Base-by-base conservation (phyloP, 2,329 filamentous ascomycete genomes). In the Zymoseptoria passerinii region DNA sequence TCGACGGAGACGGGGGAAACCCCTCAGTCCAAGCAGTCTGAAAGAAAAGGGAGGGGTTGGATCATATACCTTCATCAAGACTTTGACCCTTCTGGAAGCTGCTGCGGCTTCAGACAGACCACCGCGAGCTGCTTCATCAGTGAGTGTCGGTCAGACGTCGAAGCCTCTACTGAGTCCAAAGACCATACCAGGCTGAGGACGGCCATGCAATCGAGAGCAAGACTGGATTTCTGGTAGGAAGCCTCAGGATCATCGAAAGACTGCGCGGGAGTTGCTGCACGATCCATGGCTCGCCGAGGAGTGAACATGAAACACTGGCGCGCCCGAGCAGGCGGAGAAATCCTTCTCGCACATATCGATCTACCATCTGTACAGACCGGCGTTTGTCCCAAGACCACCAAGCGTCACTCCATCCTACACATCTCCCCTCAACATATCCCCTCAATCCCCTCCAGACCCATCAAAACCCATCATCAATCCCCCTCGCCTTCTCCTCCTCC, bases 391-490 rank as follows among this genome's bases (percentile, higher is more conserved):
- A 44, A 13, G n/a, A 16, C 13, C 35, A 44, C 10, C 23, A 16
- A 8, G n/a, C 49, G 18, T 50, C 3, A 20, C 40, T 13, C 2
- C 40, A 23, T 50, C 23, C 49, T 18, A n/a, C 49, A 50, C n/a
- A 13, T 44, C 35, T 50, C 49, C n/a, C 49, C 18, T 50, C 18
- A 6, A 50, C 23, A 27, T 50, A 50, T 50, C 2, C 13, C 35
- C 35, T 44, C 35, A 16, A 44, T 44, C 35, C 10, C 16, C 35
- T 5, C 16, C 10, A 40, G 10, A 40, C 3, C 4, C 19, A 28
- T 67, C 65, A 83, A 66, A 81, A 83, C 6, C 77, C 78, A 70
- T 83, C 81, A 3, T 75, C 67, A 56, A 83, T 75, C 1, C 78
- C 77, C 35, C 63, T 66, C 49, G 68, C 70, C 70, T 74, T 77